Conservation (phyloP, 345 rosid species). For the Hibiscus syriacus region DNA sequence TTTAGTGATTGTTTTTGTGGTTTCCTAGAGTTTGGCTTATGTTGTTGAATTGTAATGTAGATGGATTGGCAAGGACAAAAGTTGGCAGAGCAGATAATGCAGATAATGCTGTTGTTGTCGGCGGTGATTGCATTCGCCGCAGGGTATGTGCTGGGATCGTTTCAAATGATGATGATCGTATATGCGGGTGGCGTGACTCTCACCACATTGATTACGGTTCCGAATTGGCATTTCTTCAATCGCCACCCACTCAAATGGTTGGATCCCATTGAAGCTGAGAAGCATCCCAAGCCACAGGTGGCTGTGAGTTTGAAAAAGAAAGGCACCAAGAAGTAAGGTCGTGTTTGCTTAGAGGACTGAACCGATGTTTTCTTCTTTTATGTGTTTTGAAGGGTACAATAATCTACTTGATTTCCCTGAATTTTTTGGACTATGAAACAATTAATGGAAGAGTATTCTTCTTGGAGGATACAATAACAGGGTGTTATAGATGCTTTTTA, state of each 20-base stretch:
- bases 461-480: too few relatives aligned
- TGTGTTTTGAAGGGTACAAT: neutral
- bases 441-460: neutral
- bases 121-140: slow-evolving; percentile 45
- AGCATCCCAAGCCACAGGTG: slow-evolving; percentile 65
- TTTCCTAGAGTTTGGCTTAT: neutral
- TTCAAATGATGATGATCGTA: slow-evolving; percentile 58
- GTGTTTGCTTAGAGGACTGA: neutral
- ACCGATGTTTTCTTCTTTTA: neutral
- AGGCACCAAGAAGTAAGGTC: slow-evolving; percentile 43
- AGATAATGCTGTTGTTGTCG: slow-evolving; percentile 58
- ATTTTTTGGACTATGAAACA: slow-evolving; percentile 3
- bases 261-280: slow-evolving; percentile 75
- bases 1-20: neutral
- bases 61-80: slow-evolving; percentile 99
- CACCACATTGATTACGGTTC: slow-evolving; percentile 64
- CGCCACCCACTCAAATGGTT: slow-evolving; percentile 75
- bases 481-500: too few relatives aligned
- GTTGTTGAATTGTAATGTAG: slow-evolving; percentile 10
- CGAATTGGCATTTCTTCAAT: slow-evolving; percentile 88
- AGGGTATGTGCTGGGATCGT: slow-evolving; percentile 61
- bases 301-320: slow-evolving; percentile 50
- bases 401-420: neutral
- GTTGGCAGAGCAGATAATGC: slow-evolving; percentile 87
- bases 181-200: slow-evolving; percentile 70